Evolutionary conservation across 768 basidiomycete species (phyloP), one percentile per base, ranked within the genome.

Genomic region (Xanthoconium purpureum): DNA sequence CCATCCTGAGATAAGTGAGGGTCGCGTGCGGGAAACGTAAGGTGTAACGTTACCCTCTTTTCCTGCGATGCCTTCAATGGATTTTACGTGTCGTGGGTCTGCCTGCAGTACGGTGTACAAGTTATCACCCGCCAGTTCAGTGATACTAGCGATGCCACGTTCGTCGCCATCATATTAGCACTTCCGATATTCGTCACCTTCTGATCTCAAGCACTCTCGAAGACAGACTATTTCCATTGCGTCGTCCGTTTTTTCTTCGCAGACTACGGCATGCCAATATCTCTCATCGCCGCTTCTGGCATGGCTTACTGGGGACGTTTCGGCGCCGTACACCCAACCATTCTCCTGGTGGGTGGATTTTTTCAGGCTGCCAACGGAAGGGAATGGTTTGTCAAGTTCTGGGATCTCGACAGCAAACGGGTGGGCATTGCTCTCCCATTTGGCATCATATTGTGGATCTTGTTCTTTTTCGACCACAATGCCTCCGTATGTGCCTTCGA

Each of bases 391-490:
- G 90, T 97, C 12, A 80, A 69, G 33, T 97, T 96, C 66, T 97
- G 94, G 95, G 74, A 93, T 58, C 76, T 97, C 3, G 87, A 89
- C 18, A 85, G 80, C 0, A 91, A 91, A 73, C 97, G 92, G 89
- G 87, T 95, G 4, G 91, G 87, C 12, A 85, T 92, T 32, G 91
- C 94, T 0, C 76, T 94, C 42, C 94, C 94, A 0, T 97, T 97
- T 64, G 95, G 94, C 3, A 71, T 94, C 40, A 76, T 94, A 20
- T 76, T 98, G 6, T 97, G 91, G 84, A 81, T 96, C 24, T 74
- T 97, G 43, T 96, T 98, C 74, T 94, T 94, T 77, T 97, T 97
- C 62, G 94, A 98, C 60, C 91, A 94, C 61, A 95, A 95, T 63
- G 91, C 94, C 51, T 94, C 92, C 46, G 91, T 91, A 68, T 73